A percentile compares a stretch with the other conserved stretches of the same genome.
Evolutionary conservation across 2,329 filamentous ascomycete species (phyloP).

Genomic region (Fusarium succisae): DNA sequence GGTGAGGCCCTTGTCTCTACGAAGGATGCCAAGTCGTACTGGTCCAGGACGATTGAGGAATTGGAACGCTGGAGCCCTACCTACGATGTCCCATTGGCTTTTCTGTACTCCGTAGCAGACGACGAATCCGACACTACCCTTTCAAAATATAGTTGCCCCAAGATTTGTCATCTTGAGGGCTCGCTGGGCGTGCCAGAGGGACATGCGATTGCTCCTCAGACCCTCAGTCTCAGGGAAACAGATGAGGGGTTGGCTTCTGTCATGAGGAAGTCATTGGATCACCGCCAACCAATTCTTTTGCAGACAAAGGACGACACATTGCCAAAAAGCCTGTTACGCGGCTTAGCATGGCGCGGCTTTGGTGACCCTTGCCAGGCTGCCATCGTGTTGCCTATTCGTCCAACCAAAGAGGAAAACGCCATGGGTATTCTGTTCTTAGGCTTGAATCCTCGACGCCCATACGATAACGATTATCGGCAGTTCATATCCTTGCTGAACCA

Average conservation of each 20-base stretch:
- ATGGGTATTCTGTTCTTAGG: conserved; percentile 76
- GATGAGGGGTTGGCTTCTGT: conserved; percentile 51
- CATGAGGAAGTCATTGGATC: conserved; percentile 52
- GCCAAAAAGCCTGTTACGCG: conserved; percentile 65
- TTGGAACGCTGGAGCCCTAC: conserved; percentile 54
- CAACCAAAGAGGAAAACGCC: conserved; percentile 69
- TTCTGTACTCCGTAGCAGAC: conserved; percentile 61
- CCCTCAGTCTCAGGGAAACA: conserved; percentile 49
- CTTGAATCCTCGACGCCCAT: conserved; percentile 75
- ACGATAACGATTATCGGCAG: conserved; percentile 76
- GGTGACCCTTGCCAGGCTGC: conserved; percentile 71
- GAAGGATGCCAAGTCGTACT: conserved; percentile 58
- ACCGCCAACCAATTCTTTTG: conserved; percentile 52
- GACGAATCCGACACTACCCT: conserved; percentile 41
- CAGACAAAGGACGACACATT: conserved; percentile 62
- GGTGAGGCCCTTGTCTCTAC: conserved; percentile 56
- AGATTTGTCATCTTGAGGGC: conserved; percentile 55
- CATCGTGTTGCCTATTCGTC: conserved; percentile 75
- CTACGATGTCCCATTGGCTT: conserved; percentile 61
- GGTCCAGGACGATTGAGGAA: conserved; percentile 56
- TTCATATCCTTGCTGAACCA: conserved; percentile 67
- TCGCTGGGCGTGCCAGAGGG: conserved; percentile 56
- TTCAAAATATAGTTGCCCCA: conserved; percentile 45
- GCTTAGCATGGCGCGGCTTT: conserved; percentile 70
- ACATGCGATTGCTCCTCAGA: conserved; percentile 54